Percentiles rank a stretch among this genome's conserved stretches.
These are phyloP conservation scores for Coemansia sp. DNA, from an alignment of 192 early-diverging fungal species.

Conservation along the genomic window DNA sequence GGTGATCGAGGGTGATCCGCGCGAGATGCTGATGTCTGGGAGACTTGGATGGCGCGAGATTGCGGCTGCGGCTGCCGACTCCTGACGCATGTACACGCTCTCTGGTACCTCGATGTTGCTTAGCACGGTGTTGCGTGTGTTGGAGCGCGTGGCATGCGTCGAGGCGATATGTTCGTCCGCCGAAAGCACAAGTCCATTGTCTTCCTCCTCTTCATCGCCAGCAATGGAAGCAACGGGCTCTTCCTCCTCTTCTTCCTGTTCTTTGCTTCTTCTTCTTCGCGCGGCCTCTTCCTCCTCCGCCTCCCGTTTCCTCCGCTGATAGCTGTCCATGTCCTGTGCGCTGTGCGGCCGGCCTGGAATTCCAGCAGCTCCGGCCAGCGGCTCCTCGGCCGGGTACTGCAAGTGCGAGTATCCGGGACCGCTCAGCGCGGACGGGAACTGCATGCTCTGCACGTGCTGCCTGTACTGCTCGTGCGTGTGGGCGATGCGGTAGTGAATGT, in stretches of 20 bases:
- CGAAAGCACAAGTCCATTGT: constrained; percentile 31
- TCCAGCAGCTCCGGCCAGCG: neutral
- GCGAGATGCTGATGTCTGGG: neutral
- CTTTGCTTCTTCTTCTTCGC: neutral
- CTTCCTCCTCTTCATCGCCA: constrained; percentile 3
- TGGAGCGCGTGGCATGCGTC: constrained; percentile 16
- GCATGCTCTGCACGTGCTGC: constrained; percentile 34
- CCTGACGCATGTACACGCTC: constrained; percentile 4
- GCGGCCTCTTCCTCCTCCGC: neutral
- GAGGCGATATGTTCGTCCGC: constrained; percentile 31
- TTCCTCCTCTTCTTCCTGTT: neutral
- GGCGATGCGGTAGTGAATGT: constrained; percentile 43
- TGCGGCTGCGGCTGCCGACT: neutral
- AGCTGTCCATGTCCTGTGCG: constrained; percentile 22
- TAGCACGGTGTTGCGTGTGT: constrained; percentile 15
- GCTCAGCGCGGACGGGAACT: constrained; percentile 24
- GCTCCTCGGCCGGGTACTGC: constrained; percentile 6
- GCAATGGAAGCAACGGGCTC: neutral
- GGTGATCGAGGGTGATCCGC: neutral
- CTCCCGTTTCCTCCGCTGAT: neutral
- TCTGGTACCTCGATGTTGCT: constrained; percentile 28
- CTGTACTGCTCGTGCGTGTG: constrained; percentile 27
- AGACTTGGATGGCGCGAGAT: constrained; percentile 28
- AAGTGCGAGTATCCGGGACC: constrained; percentile 30
- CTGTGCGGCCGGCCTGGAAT: constrained; percentile 16